Evolutionary conservation across 371 early-diverging fungal genomes (phyloP), one percentile per base, ranked within the genome.

Genomic region (Apophysomyces variabilis): DNA sequence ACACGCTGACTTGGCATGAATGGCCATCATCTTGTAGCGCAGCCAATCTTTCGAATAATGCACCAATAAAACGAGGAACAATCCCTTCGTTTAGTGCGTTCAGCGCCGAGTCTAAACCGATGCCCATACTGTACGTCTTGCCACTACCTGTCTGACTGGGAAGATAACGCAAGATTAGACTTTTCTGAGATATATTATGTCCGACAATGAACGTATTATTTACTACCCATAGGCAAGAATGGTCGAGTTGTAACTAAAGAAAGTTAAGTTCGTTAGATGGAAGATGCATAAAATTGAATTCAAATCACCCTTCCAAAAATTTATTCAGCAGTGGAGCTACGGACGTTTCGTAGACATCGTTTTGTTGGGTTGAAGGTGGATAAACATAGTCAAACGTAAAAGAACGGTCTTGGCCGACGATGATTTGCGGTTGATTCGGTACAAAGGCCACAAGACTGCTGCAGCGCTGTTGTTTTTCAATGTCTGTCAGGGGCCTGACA

Each of bases 151-250:
- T 82, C 70, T 82, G 83, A 37, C 83, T 78, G 65, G 37, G 14
- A 38, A 45, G 26, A 37, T 57, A 21, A 57, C 32, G 32, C 46
- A 59, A 63, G 94, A 95, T n/a, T 93, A 95, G 12, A 1, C 35
- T 43, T 13, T 39, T 38, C 12, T 44, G 16, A 1, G 41, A 47
- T 58, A 7, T 43, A 5, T 21, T 26, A 41, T n/a, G 59, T 16
- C 58, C 4, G 60, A 62, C 43, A 60, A 44, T 54, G 18, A 56
- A 61, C 39, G 41, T 36, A 79, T 75, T 3, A 0, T 26, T 26
- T 26, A 26, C 32, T 96, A 93, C 76, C 92, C 99, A 78, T 99
- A 99, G 36, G 99, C 99, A 26, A 99, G 87, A 46, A 94, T 91
- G 11, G 92, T 97, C 58, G 87, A 92, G 82, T 94, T 97, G 86